These are phyloP conservation scores for Colletotrichum simmondsii DNA, from an alignment of 2,329 filamentous ascomycete species.

Conservation along the genomic window DNA sequence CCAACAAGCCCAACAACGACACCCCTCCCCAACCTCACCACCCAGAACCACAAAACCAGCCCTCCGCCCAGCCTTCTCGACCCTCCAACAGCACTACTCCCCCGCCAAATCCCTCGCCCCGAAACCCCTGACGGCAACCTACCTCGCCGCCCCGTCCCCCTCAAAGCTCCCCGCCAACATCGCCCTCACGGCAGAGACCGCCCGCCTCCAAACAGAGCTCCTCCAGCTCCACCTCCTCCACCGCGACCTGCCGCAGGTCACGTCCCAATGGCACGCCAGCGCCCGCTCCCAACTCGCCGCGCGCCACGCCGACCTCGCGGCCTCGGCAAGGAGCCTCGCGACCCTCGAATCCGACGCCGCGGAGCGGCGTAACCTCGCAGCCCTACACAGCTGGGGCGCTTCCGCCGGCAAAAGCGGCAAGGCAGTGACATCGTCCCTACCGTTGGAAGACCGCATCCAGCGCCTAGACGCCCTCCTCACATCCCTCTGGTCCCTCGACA, in stretches of 20 bases:
- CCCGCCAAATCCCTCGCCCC: conserved; percentile 70
- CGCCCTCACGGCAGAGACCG: conserved; percentile 67
- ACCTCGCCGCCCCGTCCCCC: conserved; percentile 69
- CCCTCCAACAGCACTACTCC: conserved; percentile 74
- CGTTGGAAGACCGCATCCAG: conserved; percentile 67
- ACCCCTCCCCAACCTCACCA: conserved; percentile 16
- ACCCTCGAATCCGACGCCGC: conserved; percentile 53
- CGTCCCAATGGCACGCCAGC: conserved; percentile 65
- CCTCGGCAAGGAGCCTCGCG: conserved; percentile 47
- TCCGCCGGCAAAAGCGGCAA: too few relatives aligned
- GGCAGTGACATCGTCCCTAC: too few relatives aligned
- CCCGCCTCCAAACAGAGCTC: conserved; percentile 71
- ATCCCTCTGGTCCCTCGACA: conserved; percentile 68
- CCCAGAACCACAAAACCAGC: conserved; percentile 31
- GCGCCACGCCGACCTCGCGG: conserved; percentile 55
- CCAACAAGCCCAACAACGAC: background rate
- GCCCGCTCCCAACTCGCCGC: conserved; percentile 60
- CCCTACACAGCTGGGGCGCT: conserved; percentile 62
- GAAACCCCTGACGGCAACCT: conserved; percentile 69
- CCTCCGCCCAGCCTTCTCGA: conserved; percentile 68
- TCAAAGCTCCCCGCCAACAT: conserved; percentile 71
- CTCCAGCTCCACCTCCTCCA: conserved; percentile 74
- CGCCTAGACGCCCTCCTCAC: conserved; percentile 66
- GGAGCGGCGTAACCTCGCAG: conserved; percentile 62
- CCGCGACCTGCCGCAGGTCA: conserved; percentile 58